Base-by-base conservation (phyloP, 441 rosid species). In the Syzygium malaccense region DNA sequence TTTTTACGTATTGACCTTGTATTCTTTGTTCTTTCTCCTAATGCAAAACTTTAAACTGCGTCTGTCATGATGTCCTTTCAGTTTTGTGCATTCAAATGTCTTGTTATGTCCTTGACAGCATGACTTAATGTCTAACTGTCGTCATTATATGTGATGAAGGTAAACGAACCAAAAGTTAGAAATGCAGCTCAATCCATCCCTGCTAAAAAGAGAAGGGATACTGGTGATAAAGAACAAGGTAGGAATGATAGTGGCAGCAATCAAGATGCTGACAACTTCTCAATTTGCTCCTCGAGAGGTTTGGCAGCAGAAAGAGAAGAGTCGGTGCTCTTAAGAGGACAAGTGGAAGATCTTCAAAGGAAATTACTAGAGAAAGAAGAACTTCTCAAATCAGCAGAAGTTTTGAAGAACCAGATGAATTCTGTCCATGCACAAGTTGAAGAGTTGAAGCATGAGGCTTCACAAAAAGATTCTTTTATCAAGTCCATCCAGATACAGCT, bases 311-410 rank as follows among this genome's bases (percentile, higher is more conserved):
- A 94, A 87, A 90, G 90, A 26, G 97, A 95, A 87, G 99, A 97
- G 93, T 90, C 95, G 68, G 89, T 86, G 85, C 91, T 90, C 62
- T 90, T 98, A 88, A 93, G 94, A 88, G 98, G 93, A 87, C 95
- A 98, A 91, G 92, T 97, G 91, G 96, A 92, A 88, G 98, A 95
- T 86, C 91, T 98, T 91, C 96, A 95, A 85, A 90, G 88, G 87
- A 95, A 95, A 93, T 86, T 98, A 85, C 58, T 89, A 12, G 98
- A 96, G 91, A 98, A 95, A 92, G 99, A 98, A 87, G 98, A 98
- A 84, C 93, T 96, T 87, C 91, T 97, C 90, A 97, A 94, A 92
- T 93, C 96, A 15, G 91, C 92, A 51, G 98, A 96, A 89, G 85
- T 90, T 80, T 92, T 94, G 80, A 93, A 92, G 89, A 91, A 90